Conservation (phyloP, 805 yeast genomes). For the Helenozyma baotianmanensis region DNA sequence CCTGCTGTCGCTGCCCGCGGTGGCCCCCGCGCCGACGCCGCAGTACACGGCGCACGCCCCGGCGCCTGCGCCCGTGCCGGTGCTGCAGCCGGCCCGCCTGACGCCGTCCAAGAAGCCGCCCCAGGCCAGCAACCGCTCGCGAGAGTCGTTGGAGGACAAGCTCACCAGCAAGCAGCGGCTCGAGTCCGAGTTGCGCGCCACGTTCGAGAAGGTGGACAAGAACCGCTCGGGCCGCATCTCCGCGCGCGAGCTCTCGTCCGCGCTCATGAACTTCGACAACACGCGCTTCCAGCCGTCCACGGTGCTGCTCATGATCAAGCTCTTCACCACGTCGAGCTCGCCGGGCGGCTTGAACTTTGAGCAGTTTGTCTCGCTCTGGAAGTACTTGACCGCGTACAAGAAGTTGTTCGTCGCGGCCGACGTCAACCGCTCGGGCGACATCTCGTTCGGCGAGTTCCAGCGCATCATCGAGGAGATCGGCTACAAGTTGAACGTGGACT, state of each 20-base stretch:
- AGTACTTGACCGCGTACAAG: constrained; percentile 62
- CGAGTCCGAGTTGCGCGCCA: constrained; percentile 44
- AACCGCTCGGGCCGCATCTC: constrained; percentile 52
- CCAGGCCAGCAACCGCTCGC: constrained; percentile 18
- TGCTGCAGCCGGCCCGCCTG: constrained; percentile 1
- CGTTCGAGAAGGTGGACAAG: constrained; percentile 53
- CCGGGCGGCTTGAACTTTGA: constrained; percentile 39
- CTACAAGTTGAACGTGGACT: constrained; percentile 52
- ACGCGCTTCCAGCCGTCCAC: constrained; percentile 59
- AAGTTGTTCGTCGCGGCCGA: constrained; percentile 61
- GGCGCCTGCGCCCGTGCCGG: neutral
- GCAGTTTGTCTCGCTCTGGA: constrained; percentile 67
- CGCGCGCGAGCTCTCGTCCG: constrained; percentile 52
- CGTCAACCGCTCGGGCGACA: constrained; percentile 51
- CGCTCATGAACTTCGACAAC: constrained; percentile 60
- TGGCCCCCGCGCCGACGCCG: constrained; percentile 1
- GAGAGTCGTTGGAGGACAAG: constrained; percentile 15
- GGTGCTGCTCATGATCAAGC: constrained; percentile 54
- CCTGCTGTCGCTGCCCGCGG: too few relatives aligned
- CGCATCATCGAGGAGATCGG: constrained; percentile 62
- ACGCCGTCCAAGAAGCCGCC: constrained; percentile 14
- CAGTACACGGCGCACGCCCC: too few relatives aligned
- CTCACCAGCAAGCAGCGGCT: constrained; percentile 36
- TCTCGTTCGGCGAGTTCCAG: constrained; percentile 63
- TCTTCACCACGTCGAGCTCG: constrained; percentile 43